Percentiles rank a stretch among this genome's conserved stretches.
phyloP scores from a whole-genome alignment of 208 protist species.

The Leishmania aethiopica region DNA sequence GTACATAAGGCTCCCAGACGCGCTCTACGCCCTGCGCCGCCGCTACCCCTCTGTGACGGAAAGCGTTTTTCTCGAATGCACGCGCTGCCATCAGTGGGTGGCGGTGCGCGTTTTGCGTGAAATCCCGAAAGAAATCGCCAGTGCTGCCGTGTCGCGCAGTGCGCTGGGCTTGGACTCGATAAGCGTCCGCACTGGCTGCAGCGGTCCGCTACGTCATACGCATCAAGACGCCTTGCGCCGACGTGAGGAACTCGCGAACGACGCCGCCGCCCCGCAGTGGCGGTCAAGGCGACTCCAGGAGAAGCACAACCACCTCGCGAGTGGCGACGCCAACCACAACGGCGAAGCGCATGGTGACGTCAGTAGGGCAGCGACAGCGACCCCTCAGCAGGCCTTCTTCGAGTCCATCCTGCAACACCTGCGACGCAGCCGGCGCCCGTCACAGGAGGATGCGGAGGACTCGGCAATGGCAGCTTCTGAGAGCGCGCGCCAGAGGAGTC shows the following conservation, averaged over 20 bases:
- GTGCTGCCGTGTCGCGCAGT: conserved; percentile 12
- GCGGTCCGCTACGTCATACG: conserved; percentile 15
- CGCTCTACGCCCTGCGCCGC: conserved; percentile 44
- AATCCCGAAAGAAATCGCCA: conserved; percentile 42
- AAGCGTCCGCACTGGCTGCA: neutral
- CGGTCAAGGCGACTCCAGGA: conserved; percentile 32
- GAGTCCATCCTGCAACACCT: conserved; percentile 18
- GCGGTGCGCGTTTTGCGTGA: conserved; percentile 43
- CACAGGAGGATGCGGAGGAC: neutral
- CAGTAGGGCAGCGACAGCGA: neutral
- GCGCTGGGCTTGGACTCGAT: conserved; percentile 16
- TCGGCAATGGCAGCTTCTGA: neutral
- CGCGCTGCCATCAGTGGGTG: conserved; percentile 77
- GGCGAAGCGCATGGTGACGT: neutral
- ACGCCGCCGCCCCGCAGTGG: conserved; percentile 22
- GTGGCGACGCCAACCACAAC: neutral
- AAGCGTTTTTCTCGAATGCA: conserved; percentile 71
- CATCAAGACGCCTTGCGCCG: conserved; percentile 17
- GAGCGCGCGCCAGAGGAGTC: neutral
- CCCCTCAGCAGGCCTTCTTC: conserved; percentile 6
- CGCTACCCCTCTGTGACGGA: conserved; percentile 69
- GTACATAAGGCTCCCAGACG: conserved; percentile 67
- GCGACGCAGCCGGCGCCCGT: neutral
- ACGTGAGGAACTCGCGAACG: conserved; percentile 5
- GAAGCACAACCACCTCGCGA: conserved; percentile 4